These are phyloP conservation scores for Leccinum imitatum DNA, from an alignment of 768 basidiomycete species.

Conservation along the genomic window DNA sequence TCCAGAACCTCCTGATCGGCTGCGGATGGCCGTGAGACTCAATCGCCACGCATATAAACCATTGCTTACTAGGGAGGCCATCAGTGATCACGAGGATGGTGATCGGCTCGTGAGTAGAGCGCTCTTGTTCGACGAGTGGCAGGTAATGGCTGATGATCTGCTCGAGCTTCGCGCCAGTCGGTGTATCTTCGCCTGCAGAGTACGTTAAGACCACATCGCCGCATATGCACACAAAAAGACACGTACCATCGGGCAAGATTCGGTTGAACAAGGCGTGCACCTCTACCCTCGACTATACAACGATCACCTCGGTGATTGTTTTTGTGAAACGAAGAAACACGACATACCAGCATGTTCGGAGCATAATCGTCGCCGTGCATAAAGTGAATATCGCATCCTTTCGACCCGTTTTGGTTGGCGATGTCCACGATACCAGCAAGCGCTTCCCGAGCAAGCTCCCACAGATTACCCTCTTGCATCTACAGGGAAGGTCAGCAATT, in stretches of 20 bases:
- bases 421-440: slow-evolving; percentile 41
- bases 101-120: slow-evolving; percentile 36
- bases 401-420: slow-evolving; percentile 36
- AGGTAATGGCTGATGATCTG: slow-evolving; percentile 39
- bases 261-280: slow-evolving; percentile 28
- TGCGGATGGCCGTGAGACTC: slow-evolving; percentile 2
- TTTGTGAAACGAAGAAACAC: neutral
- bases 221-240: neutral
- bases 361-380: slow-evolving; percentile 37
- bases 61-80: slow-evolving; percentile 39
- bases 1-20: slow-evolving; percentile 30
- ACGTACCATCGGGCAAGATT: slow-evolving; percentile 24
- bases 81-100: slow-evolving; percentile 39
- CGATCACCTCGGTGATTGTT: neutral
- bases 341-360: slow-evolving; percentile 23
- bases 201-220: neutral
- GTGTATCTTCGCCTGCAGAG: slow-evolving; percentile 34
- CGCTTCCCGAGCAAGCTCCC: slow-evolving; percentile 41
- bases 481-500: slow-evolving; percentile 9
- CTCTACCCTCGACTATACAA: slow-evolving; percentile 22
- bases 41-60: neutral
- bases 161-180: slow-evolving; percentile 38
- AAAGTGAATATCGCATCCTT: slow-evolving; percentile 44
- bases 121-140: slow-evolving; percentile 29
- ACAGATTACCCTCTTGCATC: slow-evolving; percentile 43